phyloP scores from a whole-genome alignment of 1,139 yeast genomes.

The Taiozyma sp. region DNA sequence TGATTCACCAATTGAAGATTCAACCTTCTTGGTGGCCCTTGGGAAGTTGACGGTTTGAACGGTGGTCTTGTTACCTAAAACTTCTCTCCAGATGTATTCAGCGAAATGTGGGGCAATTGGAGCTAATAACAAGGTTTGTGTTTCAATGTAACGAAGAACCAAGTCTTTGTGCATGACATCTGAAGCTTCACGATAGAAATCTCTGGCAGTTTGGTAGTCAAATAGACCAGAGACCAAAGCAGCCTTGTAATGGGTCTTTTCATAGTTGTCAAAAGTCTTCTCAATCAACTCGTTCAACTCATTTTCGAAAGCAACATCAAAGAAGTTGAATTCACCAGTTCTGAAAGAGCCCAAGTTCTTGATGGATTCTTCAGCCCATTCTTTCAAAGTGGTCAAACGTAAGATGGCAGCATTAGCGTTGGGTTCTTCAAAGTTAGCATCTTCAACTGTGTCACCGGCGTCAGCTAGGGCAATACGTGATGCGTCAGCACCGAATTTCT shows the following conservation, averaged over 20 bases:
- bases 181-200: constrained; percentile 84
- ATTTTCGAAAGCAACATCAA: constrained; percentile 85
- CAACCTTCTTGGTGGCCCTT: constrained; percentile 57
- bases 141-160: constrained; percentile 74
- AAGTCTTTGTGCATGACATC: constrained; percentile 78
- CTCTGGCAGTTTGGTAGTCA: constrained; percentile 93
- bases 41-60: constrained; percentile 83
- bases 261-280: constrained; percentile 65
- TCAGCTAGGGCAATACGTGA: constrained; percentile 96
- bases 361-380: constrained; percentile 84
- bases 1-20: constrained; percentile 56
- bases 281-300: constrained; percentile 85
- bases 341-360: constrained; percentile 51
- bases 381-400: constrained; percentile 86
- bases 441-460: constrained; percentile 97
- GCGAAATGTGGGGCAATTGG: constrained; percentile 97
- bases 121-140: constrained; percentile 76
- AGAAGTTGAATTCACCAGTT: constrained; percentile 66
- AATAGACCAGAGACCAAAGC: constrained; percentile 90
- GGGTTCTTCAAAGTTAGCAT: constrained; percentile 95
- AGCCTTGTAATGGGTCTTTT: constrained; percentile 71
- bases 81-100: constrained; percentile 82
- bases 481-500: constrained; percentile 97
- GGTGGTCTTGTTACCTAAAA: constrained; percentile 54
- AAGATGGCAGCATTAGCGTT: constrained; percentile 97